Evolutionary conservation across 129 eudicot species (phyloP).

Genomic region (Flaveria sonorensis): DNA sequence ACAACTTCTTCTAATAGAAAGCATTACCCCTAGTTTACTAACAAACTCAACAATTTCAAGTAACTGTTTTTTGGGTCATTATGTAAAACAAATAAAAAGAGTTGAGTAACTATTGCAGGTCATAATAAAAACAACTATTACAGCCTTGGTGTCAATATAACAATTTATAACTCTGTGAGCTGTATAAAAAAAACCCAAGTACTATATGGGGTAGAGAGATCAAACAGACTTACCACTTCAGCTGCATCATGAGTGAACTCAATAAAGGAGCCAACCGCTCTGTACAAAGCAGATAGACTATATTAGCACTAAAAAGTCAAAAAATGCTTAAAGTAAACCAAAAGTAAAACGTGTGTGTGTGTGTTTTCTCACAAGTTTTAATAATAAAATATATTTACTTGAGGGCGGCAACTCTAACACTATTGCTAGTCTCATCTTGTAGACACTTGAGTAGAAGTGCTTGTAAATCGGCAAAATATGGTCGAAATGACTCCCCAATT

Average conservation of each 20-base stretch:
- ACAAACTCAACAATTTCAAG: not conserved
- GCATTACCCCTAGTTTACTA: not conserved
- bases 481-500: conserved; percentile 84
- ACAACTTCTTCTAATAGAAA: not conserved
- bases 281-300: conserved; percentile 32
- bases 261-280: conserved; percentile 96
- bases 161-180: not conserved
- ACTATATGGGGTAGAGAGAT: conserved; percentile 10
- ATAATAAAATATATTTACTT: conserved; percentile 52
- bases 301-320: conserved; percentile 13
- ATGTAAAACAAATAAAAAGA: not conserved
- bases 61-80: not conserved
- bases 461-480: conserved; percentile 90
- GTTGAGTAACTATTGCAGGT: not conserved
- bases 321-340: not conserved
- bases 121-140: not conserved
- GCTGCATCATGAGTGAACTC: conserved; percentile 88
- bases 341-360: not conserved
- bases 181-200: conserved; percentile 11
- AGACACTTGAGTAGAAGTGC: conserved; percentile 82
- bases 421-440: conserved; percentile 85
- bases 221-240: conserved; percentile 69
- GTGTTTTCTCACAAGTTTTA: conserved; percentile 2
- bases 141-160: not conserved
- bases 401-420: conserved; percentile 92